Evolutionary conservation across 2,329 filamentous ascomycete genomes (phyloP).

Genomic region (Alternaria tenuissima): DNA sequence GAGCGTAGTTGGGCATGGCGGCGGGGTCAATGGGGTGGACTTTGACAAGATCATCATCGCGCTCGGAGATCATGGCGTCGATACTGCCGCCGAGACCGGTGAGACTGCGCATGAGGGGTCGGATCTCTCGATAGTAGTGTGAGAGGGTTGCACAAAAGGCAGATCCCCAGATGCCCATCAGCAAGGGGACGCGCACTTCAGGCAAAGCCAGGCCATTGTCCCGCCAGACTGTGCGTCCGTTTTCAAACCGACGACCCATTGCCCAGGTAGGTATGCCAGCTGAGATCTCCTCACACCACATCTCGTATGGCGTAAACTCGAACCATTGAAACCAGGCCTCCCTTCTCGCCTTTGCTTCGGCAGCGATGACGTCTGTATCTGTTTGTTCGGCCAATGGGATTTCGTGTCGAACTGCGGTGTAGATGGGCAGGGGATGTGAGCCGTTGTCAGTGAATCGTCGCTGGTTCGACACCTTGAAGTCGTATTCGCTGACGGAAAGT

Average conservation of each 20-base stretch:
- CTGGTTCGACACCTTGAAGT: slow-evolving; percentile 93
- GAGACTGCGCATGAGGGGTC: slow-evolving; percentile 79
- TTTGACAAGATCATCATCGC: slow-evolving; percentile 84
- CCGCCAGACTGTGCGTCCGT: slow-evolving; percentile 71
- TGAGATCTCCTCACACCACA: slow-evolving; percentile 91
- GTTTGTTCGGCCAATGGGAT: slow-evolving; percentile 73
- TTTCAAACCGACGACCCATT: slow-evolving; percentile 81
- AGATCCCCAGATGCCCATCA: slow-evolving; percentile 95
- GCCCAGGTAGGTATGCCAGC: slow-evolving; percentile 97
- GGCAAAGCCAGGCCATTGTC: slow-evolving; percentile 76
- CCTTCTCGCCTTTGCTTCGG: slow-evolving; percentile 58
- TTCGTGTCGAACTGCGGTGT: slow-evolving; percentile 93
- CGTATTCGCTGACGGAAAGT: slow-evolving; percentile 74
- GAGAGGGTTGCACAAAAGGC: slow-evolving; percentile 95
- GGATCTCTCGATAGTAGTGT: slow-evolving; percentile 94
- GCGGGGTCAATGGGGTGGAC: slow-evolving; percentile 95
- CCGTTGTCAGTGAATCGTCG: slow-evolving; percentile 77
- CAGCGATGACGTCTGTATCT: slow-evolving; percentile 44
- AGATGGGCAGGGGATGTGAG: slow-evolving; percentile 87
- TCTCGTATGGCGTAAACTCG: slow-evolving; percentile 87
- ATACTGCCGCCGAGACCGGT: slow-evolving; percentile 74
- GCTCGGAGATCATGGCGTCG: slow-evolving; percentile 82
- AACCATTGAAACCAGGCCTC: slow-evolving; percentile 99
- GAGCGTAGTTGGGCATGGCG: slow-evolving; percentile 85
- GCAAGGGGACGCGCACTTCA: slow-evolving; percentile 80